Conservation (phyloP, 495 filamentous ascomycete species). For the Xylaria cubensis region DNA sequence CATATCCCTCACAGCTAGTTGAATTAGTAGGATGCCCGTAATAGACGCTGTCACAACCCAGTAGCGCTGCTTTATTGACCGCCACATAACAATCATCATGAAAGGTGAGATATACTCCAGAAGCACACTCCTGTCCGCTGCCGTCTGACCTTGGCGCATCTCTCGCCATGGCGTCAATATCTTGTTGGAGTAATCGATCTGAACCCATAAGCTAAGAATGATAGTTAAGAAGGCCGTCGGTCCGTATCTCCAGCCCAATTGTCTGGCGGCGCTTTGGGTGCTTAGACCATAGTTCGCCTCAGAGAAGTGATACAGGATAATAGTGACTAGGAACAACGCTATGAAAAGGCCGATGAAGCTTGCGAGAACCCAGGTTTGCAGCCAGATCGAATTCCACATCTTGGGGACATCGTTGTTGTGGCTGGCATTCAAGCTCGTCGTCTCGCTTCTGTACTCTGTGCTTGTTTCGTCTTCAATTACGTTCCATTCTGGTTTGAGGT, state of each 20-base stretch:
- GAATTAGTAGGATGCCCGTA: slow-evolving; percentile 21
- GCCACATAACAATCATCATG: slow-evolving; percentile 19
- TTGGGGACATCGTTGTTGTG: background rate
- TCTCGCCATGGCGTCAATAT: slow-evolving; percentile 37
- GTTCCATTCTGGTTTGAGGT: background rate
- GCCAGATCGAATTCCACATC: slow-evolving; percentile 30
- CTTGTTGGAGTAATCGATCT: slow-evolving; percentile 36
- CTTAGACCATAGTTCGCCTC: slow-evolving; percentile 29
- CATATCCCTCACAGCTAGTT: slow-evolving; percentile 25
- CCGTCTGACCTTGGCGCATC: slow-evolving; percentile 19
- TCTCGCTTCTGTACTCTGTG: slow-evolving; percentile 9
- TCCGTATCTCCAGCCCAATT: slow-evolving; percentile 42
- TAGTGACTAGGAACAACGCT: slow-evolving; percentile 19
- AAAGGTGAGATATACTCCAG: slow-evolving; percentile 28
- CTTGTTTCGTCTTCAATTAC: background rate
- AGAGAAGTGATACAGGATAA: slow-evolving; percentile 30
- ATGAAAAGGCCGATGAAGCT: slow-evolving; percentile 26
- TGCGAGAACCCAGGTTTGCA: slow-evolving; percentile 12
- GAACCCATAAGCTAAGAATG: slow-evolving; percentile 33
- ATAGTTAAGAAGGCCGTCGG: slow-evolving; percentile 39
- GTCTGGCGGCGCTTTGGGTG: slow-evolving; percentile 26
- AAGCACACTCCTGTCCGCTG: slow-evolving; percentile 23
- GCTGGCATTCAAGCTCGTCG: background rate
- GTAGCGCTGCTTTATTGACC: slow-evolving; percentile 18
- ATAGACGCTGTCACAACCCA: slow-evolving; percentile 25